Conservation (phyloP, 768 basidiomycete species). For the Trametes elegans region DNA sequence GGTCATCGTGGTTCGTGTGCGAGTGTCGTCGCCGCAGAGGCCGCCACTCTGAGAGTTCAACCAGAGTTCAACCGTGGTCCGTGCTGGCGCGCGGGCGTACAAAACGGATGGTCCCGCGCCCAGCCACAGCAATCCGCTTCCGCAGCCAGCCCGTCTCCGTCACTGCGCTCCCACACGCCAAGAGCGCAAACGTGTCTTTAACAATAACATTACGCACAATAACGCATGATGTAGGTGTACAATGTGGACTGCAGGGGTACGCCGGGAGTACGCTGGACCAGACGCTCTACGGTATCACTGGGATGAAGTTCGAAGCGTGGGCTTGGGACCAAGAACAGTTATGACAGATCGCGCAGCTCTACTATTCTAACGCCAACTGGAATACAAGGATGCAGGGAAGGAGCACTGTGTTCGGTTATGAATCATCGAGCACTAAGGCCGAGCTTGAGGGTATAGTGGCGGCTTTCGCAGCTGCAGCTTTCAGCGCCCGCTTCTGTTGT, state of each 20-base stretch:
- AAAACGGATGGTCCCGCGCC: not conserved
- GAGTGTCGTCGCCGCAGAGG: not conserved
- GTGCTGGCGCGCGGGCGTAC: not conserved
- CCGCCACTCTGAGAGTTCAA: not conserved
- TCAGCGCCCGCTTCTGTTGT: conserved; percentile 30
- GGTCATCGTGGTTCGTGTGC: conserved; percentile 1
- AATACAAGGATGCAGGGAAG: not conserved
- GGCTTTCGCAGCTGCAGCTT: not conserved
- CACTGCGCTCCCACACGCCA: not conserved
- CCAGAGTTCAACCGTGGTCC: no score
- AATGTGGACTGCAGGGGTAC: no score
- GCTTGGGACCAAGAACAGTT: no score
- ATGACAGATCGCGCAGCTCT: conserved; percentile 2
- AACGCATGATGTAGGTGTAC: no score
- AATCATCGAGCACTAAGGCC: conserved; percentile 8
- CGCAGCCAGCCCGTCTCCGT: not conserved
- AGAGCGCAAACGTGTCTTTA: not conserved
- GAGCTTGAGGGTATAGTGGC: not conserved
- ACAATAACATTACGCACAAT: not conserved
- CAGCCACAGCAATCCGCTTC: conserved; percentile 6
- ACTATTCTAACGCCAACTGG: no score
- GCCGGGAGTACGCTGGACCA: no score
- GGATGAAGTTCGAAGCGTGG: no score
- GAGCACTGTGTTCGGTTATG: no score
- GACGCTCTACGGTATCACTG: no score